These are phyloP conservation scores for Phytophthora hybrid DNA, from an alignment of 352 stramenopile species.

Conservation along the genomic window DNA sequence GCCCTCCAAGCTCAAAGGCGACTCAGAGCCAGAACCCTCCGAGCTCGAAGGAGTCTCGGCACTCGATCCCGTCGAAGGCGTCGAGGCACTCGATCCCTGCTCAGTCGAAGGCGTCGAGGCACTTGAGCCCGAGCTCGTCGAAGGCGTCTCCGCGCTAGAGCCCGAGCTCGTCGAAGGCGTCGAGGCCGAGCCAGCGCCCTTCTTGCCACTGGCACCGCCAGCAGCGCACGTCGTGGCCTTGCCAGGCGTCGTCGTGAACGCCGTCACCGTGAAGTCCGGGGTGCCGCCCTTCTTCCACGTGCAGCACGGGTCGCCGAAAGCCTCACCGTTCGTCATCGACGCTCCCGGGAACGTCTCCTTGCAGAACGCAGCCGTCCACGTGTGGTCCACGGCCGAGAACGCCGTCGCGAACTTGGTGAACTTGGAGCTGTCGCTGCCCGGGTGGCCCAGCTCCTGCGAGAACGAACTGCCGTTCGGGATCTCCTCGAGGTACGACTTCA, in stretches of 20 bases:
- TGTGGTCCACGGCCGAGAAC: slow-evolving; percentile 35
- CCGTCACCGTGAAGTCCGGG: too few species aligned
- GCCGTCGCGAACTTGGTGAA: slow-evolving; percentile 51
- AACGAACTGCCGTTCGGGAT: slow-evolving; percentile 54
- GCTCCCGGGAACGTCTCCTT: slow-evolving; percentile 34
- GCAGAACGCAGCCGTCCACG: slow-evolving; percentile 40
- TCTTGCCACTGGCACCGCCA: slow-evolving; percentile 3
- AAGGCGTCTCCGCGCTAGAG: neutral
- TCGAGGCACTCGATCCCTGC: too few species aligned
- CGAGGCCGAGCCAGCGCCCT: neutral
- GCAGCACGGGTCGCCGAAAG: slow-evolving; percentile 67
- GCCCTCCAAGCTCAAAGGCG: neutral
- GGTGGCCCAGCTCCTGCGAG: slow-evolving; percentile 48
- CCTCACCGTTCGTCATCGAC: slow-evolving; percentile 47
- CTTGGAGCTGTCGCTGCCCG: slow-evolving; percentile 34
- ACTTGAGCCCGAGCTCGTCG: neutral
- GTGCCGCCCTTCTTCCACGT: too few species aligned
- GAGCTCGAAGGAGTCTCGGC: slow-evolving; percentile 1
- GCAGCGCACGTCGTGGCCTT: slow-evolving; percentile 36
- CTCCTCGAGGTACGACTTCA: too few species aligned
- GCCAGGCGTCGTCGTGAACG: slow-evolving; percentile 25
- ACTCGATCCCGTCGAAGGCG: neutral
- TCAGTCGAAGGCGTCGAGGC: slow-evolving; percentile 6
- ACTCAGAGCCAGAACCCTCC: neutral
- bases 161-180: neutral